phyloP scores from a whole-genome alignment of 139 green algal genomes.

The Edaphochlamys debaryana region DNA sequence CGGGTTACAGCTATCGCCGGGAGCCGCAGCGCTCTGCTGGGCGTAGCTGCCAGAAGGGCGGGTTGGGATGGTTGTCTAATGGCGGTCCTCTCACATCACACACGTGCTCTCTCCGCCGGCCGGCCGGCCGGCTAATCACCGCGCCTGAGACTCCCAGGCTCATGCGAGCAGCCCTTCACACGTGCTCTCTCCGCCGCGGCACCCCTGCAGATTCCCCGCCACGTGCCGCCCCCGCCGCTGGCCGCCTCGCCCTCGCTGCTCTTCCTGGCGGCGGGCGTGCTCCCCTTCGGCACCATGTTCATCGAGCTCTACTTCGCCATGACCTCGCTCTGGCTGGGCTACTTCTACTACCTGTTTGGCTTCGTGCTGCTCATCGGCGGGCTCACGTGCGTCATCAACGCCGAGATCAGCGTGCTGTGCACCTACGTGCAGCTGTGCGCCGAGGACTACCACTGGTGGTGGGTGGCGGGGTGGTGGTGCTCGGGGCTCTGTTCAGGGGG shows the following conservation, averaged over 20 bases:
- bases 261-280: slow-evolving; percentile 87
- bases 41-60: no score
- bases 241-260: slow-evolving; percentile 84
- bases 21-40: no score
- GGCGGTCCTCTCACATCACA: no score
- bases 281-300: slow-evolving; percentile 97
- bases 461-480: slow-evolving; percentile 43
- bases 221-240: slow-evolving; percentile 85
- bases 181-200: no score
- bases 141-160: no score
- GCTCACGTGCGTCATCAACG: slow-evolving; percentile 88
- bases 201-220: slow-evolving; percentile 98
- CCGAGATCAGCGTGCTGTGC: slow-evolving; percentile 87
- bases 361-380: slow-evolving; percentile 90
- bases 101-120: no score
- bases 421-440: slow-evolving; percentile 93
- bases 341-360: slow-evolving; percentile 97
- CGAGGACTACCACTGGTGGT: slow-evolving; percentile 96
- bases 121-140: no score
- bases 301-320: slow-evolving; percentile 98
- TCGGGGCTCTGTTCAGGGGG: no score
- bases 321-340: slow-evolving; percentile 91
- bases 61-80: no score
- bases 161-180: no score
- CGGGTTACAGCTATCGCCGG: no score